A percentile compares a stretch with the other conserved stretches of the same genome.
phyloP scores from a whole-genome alignment of 2,329 filamentous ascomycete species.

The Diaporthe destruens region DNA sequence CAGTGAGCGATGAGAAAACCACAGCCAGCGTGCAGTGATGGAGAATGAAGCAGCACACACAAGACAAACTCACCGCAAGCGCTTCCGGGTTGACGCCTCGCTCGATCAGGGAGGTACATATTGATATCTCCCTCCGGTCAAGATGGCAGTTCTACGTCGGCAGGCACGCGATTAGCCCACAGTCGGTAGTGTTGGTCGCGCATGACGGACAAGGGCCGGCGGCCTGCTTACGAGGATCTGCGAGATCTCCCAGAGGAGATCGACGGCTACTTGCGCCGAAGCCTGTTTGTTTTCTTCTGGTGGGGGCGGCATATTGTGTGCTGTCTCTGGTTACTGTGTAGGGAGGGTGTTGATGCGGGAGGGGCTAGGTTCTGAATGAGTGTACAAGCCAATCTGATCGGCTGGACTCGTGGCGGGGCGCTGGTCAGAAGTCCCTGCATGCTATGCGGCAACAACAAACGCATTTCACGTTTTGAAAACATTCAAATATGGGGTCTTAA shows the following conservation, averaged over 20 bases:
- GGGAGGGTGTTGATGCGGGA: conserved; percentile 1
- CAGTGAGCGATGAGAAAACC: neutral
- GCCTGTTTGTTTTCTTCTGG: conserved; percentile 72
- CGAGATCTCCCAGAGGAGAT: conserved; percentile 87
- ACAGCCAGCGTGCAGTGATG: conserved; percentile 1
- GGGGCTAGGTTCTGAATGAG: conserved; percentile 26
- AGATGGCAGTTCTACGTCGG: conserved; percentile 85
- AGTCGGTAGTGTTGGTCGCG: neutral
- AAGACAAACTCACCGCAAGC: conserved; percentile 76
- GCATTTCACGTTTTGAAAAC: neutral
- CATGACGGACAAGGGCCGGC: neutral
- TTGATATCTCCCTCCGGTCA: conserved; percentile 89
- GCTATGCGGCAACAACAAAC: neutral
- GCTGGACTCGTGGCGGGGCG: neutral
- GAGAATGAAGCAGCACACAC: conserved; percentile 4
- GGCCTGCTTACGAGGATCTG: conserved; percentile 80
- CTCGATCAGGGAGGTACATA: conserved; percentile 97
- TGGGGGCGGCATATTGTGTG: conserved; percentile 54
- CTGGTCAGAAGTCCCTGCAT: neutral
- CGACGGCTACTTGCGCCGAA: conserved; percentile 84
- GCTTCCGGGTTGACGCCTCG: conserved; percentile 97
- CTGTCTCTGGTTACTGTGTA: conserved; percentile 1
- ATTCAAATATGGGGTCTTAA: neutral
- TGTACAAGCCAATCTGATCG: neutral
- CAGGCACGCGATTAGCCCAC: conserved; percentile 1